These are phyloP conservation scores for Calonectria hawksworthii DNA, from an alignment of 2,329 filamentous ascomycete genomes.

Conservation along the genomic window DNA sequence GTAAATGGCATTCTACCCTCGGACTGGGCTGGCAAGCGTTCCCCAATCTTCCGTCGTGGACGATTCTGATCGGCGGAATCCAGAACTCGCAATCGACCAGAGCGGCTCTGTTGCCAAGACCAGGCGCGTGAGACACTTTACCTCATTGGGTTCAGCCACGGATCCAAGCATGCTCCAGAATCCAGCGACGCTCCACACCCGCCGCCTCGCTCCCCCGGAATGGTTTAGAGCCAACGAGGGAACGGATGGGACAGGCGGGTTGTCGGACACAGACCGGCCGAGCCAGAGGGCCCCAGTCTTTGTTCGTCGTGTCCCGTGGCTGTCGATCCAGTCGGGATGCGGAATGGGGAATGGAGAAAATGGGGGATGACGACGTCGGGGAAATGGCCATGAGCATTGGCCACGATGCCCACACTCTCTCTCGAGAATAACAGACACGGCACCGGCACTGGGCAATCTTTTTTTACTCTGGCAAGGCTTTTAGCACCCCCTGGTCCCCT, in stretches of 20 bases:
- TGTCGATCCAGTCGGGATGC: neutral
- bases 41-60: neutral
- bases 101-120: conserved; percentile 22
- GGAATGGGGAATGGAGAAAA: conserved; percentile 17
- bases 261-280: conserved; percentile 19
- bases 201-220: conserved; percentile 15
- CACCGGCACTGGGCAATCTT: conserved; percentile 6
- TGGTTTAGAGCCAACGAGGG: conserved; percentile 12
- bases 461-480: conserved; percentile 3
- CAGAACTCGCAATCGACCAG: conserved; percentile 19
- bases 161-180: conserved; percentile 24
- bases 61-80: conserved; percentile 21
- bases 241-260: conserved; percentile 20
- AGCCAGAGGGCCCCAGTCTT: conserved; percentile 16
- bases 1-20: neutral
- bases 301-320: conserved; percentile 5
- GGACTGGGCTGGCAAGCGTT: neutral
- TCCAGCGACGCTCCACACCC: conserved; percentile 22
- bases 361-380: conserved; percentile 17
- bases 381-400: conserved; percentile 9
- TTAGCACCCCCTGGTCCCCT: conserved; percentile 1
- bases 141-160: conserved; percentile 6
- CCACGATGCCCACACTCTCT: neutral
- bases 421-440: conserved; percentile 3
- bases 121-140: conserved; percentile 17